Base-by-base conservation (phyloP, 1,284 basidiomycete genomes). In the Mycosarcoma mackinlayi region DNA sequence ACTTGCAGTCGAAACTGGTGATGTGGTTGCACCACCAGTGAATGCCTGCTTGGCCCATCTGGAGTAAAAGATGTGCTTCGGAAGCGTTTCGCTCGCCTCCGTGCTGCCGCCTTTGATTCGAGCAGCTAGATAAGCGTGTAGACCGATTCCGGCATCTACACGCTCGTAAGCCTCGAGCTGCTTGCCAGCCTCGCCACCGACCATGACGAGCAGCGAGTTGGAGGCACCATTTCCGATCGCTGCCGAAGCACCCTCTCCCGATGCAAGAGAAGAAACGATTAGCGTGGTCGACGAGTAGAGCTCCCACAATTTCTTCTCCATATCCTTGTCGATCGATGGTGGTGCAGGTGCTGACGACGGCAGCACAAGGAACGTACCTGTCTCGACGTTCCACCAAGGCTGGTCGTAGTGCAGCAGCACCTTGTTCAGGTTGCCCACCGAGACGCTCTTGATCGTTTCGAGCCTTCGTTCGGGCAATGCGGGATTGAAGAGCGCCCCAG, bases 21-120 rank as follows among this genome's bases (percentile, higher is more conserved):
- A 85, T 4, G 85, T 85, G 0, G 86, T 87, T 0, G 86, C 86
- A 6, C 86, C 86, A 24, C 73, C 73, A 0, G 85, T 83, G 68
- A 83, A 84, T 14, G 83, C 77, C 62, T 86, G 86, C n/a, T 74
- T 76, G 3, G 82, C 68, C 86, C 86, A 87, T 10, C 79, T 62
- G 31, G 72, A 72, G 54, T 76, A 74, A 48, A 76, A 54, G 46
- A 73, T 47, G 57, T 76, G 58, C 49, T 66, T 68, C 34, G 69
- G 71, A 7, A 35, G 19, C 25, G 46, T 40, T 1, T 25, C 50
- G 34, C 28, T 27, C 23, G 30, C 55, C 18, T 51, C 44, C 6
- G 14, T 41, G 6, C 37, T 38, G 8, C 60, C 61, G 2, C 55
- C 59, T n/a, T n/a, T n/a, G 19, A 66, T 61, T 9, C 71, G 56